These are phyloP conservation scores for Aspergillus neoniger DNA, from an alignment of 2,329 filamentous ascomycete species.

Conservation along the genomic window DNA sequence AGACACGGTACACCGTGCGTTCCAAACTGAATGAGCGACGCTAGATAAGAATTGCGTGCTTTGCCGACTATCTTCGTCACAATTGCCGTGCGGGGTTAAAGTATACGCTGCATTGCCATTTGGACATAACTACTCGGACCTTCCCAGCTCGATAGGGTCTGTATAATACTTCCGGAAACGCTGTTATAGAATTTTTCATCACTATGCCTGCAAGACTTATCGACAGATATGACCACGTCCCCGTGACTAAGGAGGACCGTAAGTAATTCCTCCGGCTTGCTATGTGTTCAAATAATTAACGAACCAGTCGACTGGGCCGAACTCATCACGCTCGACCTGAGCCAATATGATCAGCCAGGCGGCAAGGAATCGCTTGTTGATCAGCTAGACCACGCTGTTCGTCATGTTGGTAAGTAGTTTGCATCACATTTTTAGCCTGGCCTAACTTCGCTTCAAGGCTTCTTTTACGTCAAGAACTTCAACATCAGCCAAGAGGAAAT, in stretches of 20 bases:
- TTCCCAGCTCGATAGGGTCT: background rate
- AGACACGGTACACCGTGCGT: background rate
- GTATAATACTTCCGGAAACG: background rate
- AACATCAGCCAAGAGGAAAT: slow-evolving; percentile 63
- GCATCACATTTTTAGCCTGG: background rate
- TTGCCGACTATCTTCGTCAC: slow-evolving; percentile 12
- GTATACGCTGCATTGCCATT: background rate
- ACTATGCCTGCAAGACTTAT: slow-evolving; percentile 34
- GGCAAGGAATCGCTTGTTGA: slow-evolving; percentile 57
- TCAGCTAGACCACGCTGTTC: slow-evolving; percentile 58
- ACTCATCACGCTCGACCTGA: slow-evolving; percentile 59
- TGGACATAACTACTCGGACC: background rate
- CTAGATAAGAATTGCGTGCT: slow-evolving; percentile 28
- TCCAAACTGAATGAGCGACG: background rate
- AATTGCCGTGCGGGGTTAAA: slow-evolving; percentile 17
- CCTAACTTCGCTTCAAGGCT: slow-evolving; percentile 40
- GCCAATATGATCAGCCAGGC: slow-evolving; percentile 55
- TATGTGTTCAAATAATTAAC: slow-evolving; percentile 9
- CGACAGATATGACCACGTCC: slow-evolving; percentile 48
- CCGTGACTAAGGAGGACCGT: slow-evolving; percentile 49
- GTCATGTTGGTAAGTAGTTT: slow-evolving; percentile 40
- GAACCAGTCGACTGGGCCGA: slow-evolving; percentile 53
- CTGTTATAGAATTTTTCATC: background rate
- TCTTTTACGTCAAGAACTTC: slow-evolving; percentile 67
- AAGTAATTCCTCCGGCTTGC: slow-evolving; percentile 1